Base-by-base conservation (phyloP, 441 rosid species). In the Melastoma candidum region DNA sequence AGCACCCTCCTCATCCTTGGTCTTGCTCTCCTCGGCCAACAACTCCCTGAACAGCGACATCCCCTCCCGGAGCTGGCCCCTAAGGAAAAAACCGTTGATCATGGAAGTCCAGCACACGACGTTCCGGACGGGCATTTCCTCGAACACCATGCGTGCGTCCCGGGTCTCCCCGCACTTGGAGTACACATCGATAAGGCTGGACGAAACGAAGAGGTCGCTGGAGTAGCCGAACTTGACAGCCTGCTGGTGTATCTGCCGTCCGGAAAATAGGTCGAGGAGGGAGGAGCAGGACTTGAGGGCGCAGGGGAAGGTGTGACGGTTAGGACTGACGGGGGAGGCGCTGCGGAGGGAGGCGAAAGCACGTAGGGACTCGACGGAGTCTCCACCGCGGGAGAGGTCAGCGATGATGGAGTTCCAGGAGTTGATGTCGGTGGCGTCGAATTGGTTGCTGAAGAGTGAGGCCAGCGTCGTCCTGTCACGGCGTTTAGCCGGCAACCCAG, bases 301-400 rank as follows among this genome's bases (percentile, higher is more conserved):
- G 77, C 96, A 85, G 55, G 98, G 98, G 68, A 87, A 77, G 2
- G 79, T 74, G 51, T 88, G 80, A 49, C 96, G 93, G 65, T 57
- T 85, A 3, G 93, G 96, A 43, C 51, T 57, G 52, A 90, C 36
- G 36, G 36, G 77, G 59, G 83, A 74, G 55, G 83, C 86, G 54
- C 71, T 78, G 8, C 95, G 82, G 88, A 90, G 74, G 5, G 95
- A 87, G 55, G 71, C 74, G 69, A 90, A 90, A 48, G 97, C 88
- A 11, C 79, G 78, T 56, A 87, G 79, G 46, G 96, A 78, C 75
- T 83, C 93, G 50, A 65, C 46, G 0, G 90, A 82, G 69, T 87
- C 88, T 14, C 90, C 90, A 53, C 56, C 66, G 27, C 96, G 85
- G 67, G 98, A 84, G 68, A 87, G 68, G 47, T 87, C 90, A 39